phyloP scores from a whole-genome alignment of 2,329 filamentous ascomycete species.

The Talaromyces sp. region DNA sequence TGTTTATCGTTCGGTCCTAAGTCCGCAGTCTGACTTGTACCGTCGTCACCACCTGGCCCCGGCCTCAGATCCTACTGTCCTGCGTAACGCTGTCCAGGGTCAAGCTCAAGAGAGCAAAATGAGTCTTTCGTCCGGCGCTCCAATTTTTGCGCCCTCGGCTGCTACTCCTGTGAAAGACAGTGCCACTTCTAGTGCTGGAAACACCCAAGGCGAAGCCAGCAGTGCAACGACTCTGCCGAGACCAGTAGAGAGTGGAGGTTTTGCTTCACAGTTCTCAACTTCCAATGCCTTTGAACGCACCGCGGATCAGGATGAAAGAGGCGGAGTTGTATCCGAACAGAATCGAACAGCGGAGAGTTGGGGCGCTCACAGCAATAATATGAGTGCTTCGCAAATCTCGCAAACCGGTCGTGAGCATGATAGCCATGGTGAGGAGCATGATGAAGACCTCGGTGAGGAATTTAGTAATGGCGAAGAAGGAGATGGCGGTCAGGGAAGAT shows the following conservation, averaged over 20 bases:
- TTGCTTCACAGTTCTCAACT: neutral
- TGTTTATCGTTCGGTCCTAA: constrained; percentile 15
- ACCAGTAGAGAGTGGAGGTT: neutral
- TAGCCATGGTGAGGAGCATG: neutral
- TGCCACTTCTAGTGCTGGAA: neutral
- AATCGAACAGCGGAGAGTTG: constrained; percentile 1
- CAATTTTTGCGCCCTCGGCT: constrained; percentile 9
- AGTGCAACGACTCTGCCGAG: neutral
- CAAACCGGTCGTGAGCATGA: neutral
- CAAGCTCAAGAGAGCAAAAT: constrained; percentile 13
- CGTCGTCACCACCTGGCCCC: constrained; percentile 8
- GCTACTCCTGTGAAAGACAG: neutral
- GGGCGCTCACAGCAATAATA: neutral
- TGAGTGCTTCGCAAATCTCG: neutral
- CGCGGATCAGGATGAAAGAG: neutral
- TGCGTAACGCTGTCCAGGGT: neutral
- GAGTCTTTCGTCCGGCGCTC: constrained; percentile 5
- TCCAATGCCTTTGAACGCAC: neutral
- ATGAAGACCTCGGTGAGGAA: constrained; percentile 15
- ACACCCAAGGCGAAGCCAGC: neutral
- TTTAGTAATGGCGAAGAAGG: constrained; percentile 17
- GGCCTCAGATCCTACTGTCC: neutral
- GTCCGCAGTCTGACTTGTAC: constrained; percentile 15
- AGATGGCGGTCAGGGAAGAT: constrained; percentile 18
- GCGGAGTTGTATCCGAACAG: neutral